Conservation (phyloP, 495 filamentous ascomycete species). For the Aspergillus homomorphus region DNA sequence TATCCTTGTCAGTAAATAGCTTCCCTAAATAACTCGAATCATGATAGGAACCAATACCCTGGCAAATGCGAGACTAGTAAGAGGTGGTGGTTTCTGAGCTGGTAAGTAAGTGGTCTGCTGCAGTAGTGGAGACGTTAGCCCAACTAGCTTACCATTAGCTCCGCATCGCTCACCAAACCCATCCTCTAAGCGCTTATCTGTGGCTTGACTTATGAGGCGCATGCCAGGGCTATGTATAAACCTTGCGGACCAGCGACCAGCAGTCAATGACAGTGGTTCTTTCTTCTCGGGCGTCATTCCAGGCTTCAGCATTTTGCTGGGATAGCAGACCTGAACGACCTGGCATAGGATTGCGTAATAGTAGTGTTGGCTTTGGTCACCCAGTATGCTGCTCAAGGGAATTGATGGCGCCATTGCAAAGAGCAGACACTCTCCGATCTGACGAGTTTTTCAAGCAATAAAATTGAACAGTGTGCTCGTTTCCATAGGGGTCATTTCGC, state of each 20-base stretch:
- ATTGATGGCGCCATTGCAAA: too few relatives aligned
- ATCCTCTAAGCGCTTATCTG: background rate
- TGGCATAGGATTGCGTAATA: too few relatives aligned
- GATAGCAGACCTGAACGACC: too few relatives aligned
- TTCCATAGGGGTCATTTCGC: too few relatives aligned
- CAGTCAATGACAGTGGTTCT: background rate
- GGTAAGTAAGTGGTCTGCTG: background rate
- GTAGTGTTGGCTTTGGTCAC: too few relatives aligned
- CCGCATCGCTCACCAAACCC: background rate
- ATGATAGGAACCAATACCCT: background rate
- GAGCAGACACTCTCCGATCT: too few relatives aligned
- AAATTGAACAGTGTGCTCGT: too few relatives aligned
- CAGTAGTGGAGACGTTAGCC: slow-evolving; percentile 1
- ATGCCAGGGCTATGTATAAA: background rate
- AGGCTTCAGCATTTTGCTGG: too few relatives aligned
- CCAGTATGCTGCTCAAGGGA: too few relatives aligned
- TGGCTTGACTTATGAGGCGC: background rate
- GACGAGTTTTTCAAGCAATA: too few relatives aligned
- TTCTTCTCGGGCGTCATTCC: too few relatives aligned
- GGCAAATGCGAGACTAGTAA: background rate
- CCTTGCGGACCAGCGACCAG: background rate
- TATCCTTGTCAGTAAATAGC: background rate
- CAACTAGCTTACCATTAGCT: background rate
- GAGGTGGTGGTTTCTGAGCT: background rate
- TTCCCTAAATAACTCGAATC: background rate